Conservation (phyloP, 768 basidiomycete species). For the Russula abietina region DNA sequence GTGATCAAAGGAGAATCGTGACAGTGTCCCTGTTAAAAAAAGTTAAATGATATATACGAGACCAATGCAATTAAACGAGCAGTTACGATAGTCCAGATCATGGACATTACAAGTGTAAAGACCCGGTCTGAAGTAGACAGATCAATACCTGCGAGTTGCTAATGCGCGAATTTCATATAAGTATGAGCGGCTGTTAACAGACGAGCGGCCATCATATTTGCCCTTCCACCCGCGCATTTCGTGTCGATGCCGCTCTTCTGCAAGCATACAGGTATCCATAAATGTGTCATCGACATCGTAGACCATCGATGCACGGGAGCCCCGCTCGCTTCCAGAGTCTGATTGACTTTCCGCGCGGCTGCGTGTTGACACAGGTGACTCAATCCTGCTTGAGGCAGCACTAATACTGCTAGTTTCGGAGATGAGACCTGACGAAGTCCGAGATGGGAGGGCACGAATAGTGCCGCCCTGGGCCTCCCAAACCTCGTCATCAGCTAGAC, state of each 20-base stretch:
- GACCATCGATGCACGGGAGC: slow-evolving; percentile 73
- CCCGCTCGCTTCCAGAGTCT: slow-evolving; percentile 72
- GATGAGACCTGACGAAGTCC: slow-evolving; percentile 10
- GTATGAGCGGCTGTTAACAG: slow-evolving; percentile 52
- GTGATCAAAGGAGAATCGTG: background rate
- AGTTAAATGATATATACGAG: slow-evolving; percentile 11
- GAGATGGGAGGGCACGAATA: slow-evolving; percentile 56
- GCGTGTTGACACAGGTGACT: slow-evolving; percentile 53
- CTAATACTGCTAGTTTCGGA: slow-evolving; percentile 30
- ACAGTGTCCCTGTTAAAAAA: background rate
- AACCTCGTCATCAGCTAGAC: slow-evolving; percentile 84
- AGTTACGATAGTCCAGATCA: slow-evolving; percentile 14
- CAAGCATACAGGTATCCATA: slow-evolving; percentile 60
- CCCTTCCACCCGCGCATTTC: slow-evolving; percentile 81
- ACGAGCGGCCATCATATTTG: slow-evolving; percentile 26
- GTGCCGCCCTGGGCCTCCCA: slow-evolving; percentile 76
- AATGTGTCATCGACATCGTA: slow-evolving; percentile 74
- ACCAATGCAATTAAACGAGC: slow-evolving; percentile 15
- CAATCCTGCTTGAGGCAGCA: slow-evolving; percentile 32
- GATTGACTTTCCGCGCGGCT: slow-evolving; percentile 61
- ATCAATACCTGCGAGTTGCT: slow-evolving; percentile 69
- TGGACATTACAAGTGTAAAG: slow-evolving; percentile 14
- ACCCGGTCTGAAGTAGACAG: slow-evolving; percentile 6
- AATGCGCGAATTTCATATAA: slow-evolving; percentile 80
- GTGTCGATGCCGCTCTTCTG: slow-evolving; percentile 73